These are phyloP conservation scores for Pelargonium nanum DNA, from an alignment of 345 rosid genomes.

Conservation along the genomic window DNA sequence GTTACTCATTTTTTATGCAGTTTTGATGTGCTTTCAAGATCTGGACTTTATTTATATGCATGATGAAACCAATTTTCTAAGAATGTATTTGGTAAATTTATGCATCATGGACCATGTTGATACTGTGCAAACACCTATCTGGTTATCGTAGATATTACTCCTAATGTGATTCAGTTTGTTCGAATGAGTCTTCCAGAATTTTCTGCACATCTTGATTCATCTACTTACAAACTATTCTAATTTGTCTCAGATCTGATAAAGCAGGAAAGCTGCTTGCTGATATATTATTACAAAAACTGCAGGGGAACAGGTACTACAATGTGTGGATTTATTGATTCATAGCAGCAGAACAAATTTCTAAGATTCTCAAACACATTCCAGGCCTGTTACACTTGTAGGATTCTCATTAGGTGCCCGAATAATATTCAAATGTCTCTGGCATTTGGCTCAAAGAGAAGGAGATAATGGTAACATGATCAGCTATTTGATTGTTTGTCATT, in stretches of 20 bases:
- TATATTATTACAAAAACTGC: constrained; percentile 34
- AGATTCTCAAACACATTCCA: constrained; percentile 13
- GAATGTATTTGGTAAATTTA: no score
- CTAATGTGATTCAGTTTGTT: no score
- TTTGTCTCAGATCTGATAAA: constrained; percentile 36
- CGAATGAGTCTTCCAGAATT: not conserved
- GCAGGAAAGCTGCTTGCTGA: constrained; percentile 47
- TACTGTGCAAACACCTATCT: no score
- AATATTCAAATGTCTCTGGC: constrained; percentile 41
- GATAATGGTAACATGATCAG: constrained; percentile 22
- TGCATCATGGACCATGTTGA: no score
- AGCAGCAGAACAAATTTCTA: not conserved
- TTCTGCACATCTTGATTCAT: not conserved
- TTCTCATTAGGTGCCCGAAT: constrained; percentile 44
- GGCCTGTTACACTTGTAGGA: constrained; percentile 52
- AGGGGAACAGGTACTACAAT: constrained; percentile 39
- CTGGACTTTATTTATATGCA: no score
- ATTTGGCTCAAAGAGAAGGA: constrained; percentile 31
- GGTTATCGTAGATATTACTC: no score
- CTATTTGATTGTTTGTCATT: not conserved
- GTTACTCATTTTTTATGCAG: no score
- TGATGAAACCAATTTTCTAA: no score
- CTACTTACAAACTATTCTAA: not conserved
- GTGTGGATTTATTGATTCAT: not conserved
- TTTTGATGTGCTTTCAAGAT: no score